Percentiles rank a stretch among this genome's conserved stretches.
Conservation (phyloP, 2,329 filamentous ascomycete genomes). For the Alternaria alternata region DNA sequence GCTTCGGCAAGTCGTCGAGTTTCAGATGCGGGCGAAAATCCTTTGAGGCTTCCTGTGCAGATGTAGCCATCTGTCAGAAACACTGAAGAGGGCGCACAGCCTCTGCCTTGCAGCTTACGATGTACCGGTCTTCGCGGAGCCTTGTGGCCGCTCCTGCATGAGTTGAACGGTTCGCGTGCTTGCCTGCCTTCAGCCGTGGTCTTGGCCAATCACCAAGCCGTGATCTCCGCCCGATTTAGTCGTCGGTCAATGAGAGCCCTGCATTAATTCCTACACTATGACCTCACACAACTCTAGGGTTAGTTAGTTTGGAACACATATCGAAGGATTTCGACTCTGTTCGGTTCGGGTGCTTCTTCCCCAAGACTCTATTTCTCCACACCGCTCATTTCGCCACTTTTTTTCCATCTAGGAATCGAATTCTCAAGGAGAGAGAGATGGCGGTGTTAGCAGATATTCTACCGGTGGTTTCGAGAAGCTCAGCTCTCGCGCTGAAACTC, state of each 20-base stretch:
- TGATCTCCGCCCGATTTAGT: slow-evolving; percentile 26
- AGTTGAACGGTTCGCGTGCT: slow-evolving; percentile 25
- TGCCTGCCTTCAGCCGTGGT: slow-evolving; percentile 20
- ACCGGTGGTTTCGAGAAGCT: slow-evolving; percentile 44
- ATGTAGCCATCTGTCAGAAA: neutral
- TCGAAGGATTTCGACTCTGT: slow-evolving; percentile 26
- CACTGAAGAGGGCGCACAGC: slow-evolving; percentile 18
- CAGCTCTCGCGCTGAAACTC: slow-evolving; percentile 44
- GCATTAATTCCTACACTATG: slow-evolving; percentile 33
- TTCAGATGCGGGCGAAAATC: neutral
- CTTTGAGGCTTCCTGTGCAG: neutral
- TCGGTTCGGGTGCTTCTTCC: slow-evolving; percentile 12
- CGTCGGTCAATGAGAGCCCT: slow-evolving; percentile 38
- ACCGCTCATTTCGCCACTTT: slow-evolving; percentile 11
- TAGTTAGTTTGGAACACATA: slow-evolving; percentile 25
- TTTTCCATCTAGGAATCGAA: neutral
- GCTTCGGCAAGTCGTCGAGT: neutral
- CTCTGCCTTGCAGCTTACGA: slow-evolving; percentile 12
- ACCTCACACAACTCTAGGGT: slow-evolving; percentile 30
- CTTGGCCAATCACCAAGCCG: slow-evolving; percentile 29
- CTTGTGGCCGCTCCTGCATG: slow-evolving; percentile 23
- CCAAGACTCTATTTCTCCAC: slow-evolving; percentile 15
- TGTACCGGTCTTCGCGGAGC: slow-evolving; percentile 24
- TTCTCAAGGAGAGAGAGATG: slow-evolving; percentile 29
- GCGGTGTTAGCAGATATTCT: slow-evolving; percentile 48